Base-by-base conservation (phyloP, 805 yeast species). In the Wickerhamomyces sydowiorum region DNA sequence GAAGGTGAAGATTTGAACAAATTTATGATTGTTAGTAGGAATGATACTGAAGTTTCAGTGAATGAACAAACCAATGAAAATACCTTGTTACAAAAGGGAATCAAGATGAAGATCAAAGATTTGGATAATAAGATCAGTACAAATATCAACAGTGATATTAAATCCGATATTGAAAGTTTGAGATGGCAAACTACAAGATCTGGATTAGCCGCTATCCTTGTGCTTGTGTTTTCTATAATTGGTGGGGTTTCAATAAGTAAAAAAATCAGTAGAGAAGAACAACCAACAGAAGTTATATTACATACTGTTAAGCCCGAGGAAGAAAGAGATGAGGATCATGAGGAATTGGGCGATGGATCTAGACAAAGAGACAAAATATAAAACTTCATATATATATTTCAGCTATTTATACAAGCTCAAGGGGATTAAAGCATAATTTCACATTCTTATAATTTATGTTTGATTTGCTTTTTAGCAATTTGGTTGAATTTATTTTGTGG, bases 141-240 rank as follows among this genome's bases (percentile, higher is more conserved):
- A 5, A 85, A 85, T 50, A 72, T 93, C 51, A 78, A 81, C 46
- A 80, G 93, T 27, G 93, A 86, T 7, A 75, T 89, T 58, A 78
- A 87, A 56, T 82, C 93, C 0, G 93, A 88, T 43, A 86, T 88
- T 43, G 99, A 91, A 63, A 78, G 82, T 44, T 70, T 91, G 46
- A 72, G 98, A 53, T 91, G 99, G 99, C 88, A 87, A 56, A 78
- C 91, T 36, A 89, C 96, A 2, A 72, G 96, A 43, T 76, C 93
- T 59, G 97, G 97, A 9, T 67, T 93, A 27, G 69, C 86, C 35
- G 86, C 93, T 2, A 81, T 89, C 27, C 62, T 85, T 19, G 67
- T 80, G 1, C 70, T 83, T 47, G 86, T 86, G 1, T 75, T 78
- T 42, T 69, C 78, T 19, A 70, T 81, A 5, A 71, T 86, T 61